Conservation (phyloP, 2,329 filamentous ascomycete species). For the Fusarium sp. region DNA sequence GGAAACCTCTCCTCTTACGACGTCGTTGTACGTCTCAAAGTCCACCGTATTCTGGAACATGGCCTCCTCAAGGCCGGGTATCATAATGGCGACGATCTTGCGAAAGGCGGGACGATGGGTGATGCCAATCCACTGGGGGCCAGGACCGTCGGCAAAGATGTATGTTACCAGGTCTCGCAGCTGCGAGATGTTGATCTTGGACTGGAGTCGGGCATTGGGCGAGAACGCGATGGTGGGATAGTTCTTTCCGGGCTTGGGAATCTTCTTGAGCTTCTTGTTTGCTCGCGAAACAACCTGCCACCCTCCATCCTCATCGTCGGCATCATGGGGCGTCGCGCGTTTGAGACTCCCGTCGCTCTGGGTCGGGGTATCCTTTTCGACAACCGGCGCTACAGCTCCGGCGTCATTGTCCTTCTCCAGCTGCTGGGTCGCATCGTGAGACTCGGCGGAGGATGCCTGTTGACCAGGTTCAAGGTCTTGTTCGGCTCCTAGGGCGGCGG, state of each 20-base stretch:
- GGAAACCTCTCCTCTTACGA: conserved; percentile 44
- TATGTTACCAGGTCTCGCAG: conserved; percentile 71
- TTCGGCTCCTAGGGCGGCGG: conserved; percentile 29
- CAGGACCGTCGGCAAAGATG: conserved; percentile 69
- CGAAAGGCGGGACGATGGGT: conserved; percentile 68
- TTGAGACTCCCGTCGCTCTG: conserved; percentile 56
- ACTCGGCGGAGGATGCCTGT: conserved; percentile 10
- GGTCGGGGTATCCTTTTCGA: conserved; percentile 28
- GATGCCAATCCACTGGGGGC: conserved; percentile 71
- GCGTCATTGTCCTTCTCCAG: conserved; percentile 17
- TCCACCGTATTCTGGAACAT: conserved; percentile 77
- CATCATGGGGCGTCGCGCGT: conserved; percentile 58
- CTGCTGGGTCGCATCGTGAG: conserved; percentile 15
- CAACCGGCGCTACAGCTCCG: conserved; percentile 8
- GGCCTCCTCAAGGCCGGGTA: conserved; percentile 86
- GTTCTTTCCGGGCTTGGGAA: conserved; percentile 62
- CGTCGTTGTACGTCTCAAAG: conserved; percentile 56
- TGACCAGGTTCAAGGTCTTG: conserved; percentile 14
- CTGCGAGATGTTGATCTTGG: conserved; percentile 68
- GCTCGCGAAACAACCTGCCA: conserved; percentile 65
- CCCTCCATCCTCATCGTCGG: conserved; percentile 51
- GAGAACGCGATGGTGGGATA: conserved; percentile 69
- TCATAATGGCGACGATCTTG: conserved; percentile 89
- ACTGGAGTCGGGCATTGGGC: conserved; percentile 63
- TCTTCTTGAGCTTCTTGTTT: conserved; percentile 67